Evolutionary conservation across 2,329 filamentous ascomycete genomes (phyloP), one percentile per base, ranked within the genome.

Genomic region (Fusarium sp.): DNA sequence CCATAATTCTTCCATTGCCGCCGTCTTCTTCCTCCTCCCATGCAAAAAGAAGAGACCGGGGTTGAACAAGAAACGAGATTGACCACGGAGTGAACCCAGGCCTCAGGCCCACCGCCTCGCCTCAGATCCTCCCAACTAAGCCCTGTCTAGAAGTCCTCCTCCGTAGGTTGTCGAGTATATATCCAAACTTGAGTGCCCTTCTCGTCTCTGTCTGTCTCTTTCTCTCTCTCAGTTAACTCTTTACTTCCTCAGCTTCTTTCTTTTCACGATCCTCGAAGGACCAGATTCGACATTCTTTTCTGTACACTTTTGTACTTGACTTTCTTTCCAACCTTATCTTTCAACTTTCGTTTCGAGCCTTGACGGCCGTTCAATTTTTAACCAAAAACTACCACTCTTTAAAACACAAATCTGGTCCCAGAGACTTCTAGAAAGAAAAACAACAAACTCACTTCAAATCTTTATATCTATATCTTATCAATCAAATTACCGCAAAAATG

Each of bases 281-380:
- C 72, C 72, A 74, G 71, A 74, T 72, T 66, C 61, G 67, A 63
- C 72, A 67, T 74, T 74, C 71, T 68, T 74, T 73, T 73, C 74
- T 70, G 68, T 71, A 65, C 47, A 58, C 67, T 60, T 63, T 61
- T 72, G 70, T 73, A 71, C 70, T 57, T 61, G 66, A 72, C 72
- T 70, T 72, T 74, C 72, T 42, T 74, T 74, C 55, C 59, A 15
- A 28, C 2, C 26, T 20, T 24, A 45, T 26, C 45, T 53, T 53
- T 71, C 49, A 53, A 53, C 70, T 56, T 74, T 74, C 72, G 55
- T 56, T 74, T 68, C 67, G 67, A 73, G 72, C 72, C 72, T 74
- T 74, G 72, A 74, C 72, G 72, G 72, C 72, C 64, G 54, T 70
- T 62, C 62, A 69, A 54, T 73, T 72, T 21, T 43, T 57, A 42